Base-by-base conservation (phyloP, 2,329 filamentous ascomycete species). In the Colletotrichum noveboracense region DNA sequence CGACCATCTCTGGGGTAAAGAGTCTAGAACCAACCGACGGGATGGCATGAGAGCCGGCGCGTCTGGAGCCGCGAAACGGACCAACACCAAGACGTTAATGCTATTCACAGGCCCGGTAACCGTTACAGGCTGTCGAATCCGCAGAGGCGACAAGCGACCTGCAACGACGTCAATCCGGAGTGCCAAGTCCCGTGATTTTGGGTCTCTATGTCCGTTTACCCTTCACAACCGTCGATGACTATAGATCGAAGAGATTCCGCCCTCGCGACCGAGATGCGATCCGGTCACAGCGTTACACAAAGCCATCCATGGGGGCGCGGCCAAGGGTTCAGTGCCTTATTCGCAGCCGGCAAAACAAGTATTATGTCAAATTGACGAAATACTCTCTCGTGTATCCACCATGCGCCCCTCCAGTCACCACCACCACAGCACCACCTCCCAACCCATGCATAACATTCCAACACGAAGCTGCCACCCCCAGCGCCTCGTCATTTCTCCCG, bases 281-380 rank as follows among this genome's bases (percentile, higher is more conserved):
- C 38, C 58, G 24, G 13, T 24, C 56, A 52, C 16, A 52, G 16
- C 26, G 60, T 60, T 56, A 56, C 60, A 65, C 38, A 52, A 58
- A 48, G 8, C 8, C 16, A 61, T 24, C 28, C 26, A 18, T n/a
- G 56, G 16, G 36, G 55, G 28, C 21, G 6, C 14, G 70, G 32
- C 30, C 65, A 28, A 38, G 65, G 56, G 36, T 73, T 30, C 66
- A 21, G 9, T 62, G 26, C 14, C 36, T 71, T 24, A 56, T 55
- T 30, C 66, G 48, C 28, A 30, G 24, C 16, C 24, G 32, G 12
- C 38, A 36, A 56, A 38, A 26, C 30, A 56, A 24, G 6, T 13
- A n/a, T 72, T 66, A 67, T 73, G 69, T 62, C 73, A 68, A 55
- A 9, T 73, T 43, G 73, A 68, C 62, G 69, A 72, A 65, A 67